Evolutionary conservation across 345 rosid species (phyloP).

Genomic region (Pelargonium nanum): DNA sequence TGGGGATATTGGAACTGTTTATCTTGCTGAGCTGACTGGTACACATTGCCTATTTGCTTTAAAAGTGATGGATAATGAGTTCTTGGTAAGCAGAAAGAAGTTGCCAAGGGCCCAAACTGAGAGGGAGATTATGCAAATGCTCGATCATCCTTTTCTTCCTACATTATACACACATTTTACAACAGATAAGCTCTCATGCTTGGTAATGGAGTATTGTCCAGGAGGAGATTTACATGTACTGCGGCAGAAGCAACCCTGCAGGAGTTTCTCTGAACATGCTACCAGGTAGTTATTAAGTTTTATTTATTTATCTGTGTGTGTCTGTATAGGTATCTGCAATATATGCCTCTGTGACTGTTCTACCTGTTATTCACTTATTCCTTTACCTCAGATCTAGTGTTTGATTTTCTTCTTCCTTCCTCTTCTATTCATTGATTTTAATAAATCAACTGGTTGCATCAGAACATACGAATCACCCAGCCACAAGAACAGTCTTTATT

Average conservation of each 20-base stretch:
- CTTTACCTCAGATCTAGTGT: no score
- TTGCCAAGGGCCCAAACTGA: constrained; percentile 64
- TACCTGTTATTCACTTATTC: no score
- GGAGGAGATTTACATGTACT: constrained; percentile 77
- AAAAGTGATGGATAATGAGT: constrained; percentile 69
- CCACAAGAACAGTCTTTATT: no score
- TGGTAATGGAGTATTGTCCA: constrained; percentile 76
- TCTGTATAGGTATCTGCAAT: not conserved
- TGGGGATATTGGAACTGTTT: constrained; percentile 68
- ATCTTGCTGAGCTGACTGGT: constrained; percentile 58
- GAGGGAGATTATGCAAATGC: constrained; percentile 65
- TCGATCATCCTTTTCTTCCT: constrained; percentile 82
- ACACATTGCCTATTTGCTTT: constrained; percentile 54
- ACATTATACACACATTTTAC: constrained; percentile 55
- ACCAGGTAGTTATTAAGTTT: constrained; percentile 32
- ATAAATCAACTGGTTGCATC: no score
- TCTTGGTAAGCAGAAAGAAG: constrained; percentile 56
- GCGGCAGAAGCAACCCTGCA: constrained; percentile 55
- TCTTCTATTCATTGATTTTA: no score
- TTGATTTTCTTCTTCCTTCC: no score
- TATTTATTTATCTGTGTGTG: not conserved
- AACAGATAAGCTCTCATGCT: constrained; percentile 55
- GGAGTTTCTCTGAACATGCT: constrained; percentile 63
- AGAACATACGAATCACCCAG: no score
- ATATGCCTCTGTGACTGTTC: no score